Evolutionary conservation across 345 rosid species (phyloP), one percentile per base, ranked within the genome.

Genomic region (Euphorbia tirucalli): DNA sequence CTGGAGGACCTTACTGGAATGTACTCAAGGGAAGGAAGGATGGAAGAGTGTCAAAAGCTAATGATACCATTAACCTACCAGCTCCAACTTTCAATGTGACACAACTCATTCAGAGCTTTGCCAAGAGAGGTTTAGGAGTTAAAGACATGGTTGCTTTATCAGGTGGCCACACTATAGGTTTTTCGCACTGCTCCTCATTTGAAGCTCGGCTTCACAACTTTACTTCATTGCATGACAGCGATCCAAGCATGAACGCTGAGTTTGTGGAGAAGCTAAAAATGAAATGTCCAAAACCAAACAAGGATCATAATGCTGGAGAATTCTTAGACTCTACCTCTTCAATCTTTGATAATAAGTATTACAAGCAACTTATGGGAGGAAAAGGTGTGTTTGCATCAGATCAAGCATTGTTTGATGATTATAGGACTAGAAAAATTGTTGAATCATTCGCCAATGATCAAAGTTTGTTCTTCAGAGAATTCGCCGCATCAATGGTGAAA

Each of bases 161-260:
- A 0, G 97, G 98, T 0, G 93, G 89, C 43, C 97, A 88, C 79
- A 86, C 92, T 3, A 24, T 91, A 39, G 97, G 97, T 16, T 87
- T 91, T 78, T 89, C 96, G 0, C 98, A 91, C 60, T 93, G 97
- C 55, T 89, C 98, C 59, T 93, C 98, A 7, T 91, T 91, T 35
- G 73, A 87, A 77, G 25, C 80, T 5, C 83, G 97, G 67, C 82
- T 93, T 68, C 86, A 61, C 66, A 86, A 85, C 69, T 93, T 93
- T 69, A 86, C 84, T 70, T 74, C 85, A 19, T 13, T 82, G 39
- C 89, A 86, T 30, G 85, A 87, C 44, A 65, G 77, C 21, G 98
- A 93, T 77, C 93, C 97, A 1, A 85, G 75, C 1, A 85, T 93
- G 83, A 80, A 88, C 78, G 48, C 11, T 2, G 76, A 74, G 4